Base-by-base conservation (phyloP, 2,329 filamentous ascomycete genomes). In the Aspergillus pseudoterreus region DNA sequence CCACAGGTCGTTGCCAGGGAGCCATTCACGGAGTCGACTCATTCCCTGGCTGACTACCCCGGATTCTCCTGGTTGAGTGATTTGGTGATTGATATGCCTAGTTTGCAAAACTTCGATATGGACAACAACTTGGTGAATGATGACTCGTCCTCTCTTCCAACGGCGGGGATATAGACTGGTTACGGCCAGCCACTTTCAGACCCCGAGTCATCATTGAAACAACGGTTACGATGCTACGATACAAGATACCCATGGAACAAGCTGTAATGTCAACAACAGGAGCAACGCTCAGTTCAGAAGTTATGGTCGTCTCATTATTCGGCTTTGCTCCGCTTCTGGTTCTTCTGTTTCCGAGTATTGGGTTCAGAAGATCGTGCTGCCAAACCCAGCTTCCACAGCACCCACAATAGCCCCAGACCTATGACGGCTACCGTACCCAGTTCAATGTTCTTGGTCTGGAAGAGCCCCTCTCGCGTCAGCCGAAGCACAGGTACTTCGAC, bases 401-500 rank as follows among this genome's bases (percentile, higher is more conserved):
- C 76, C 84, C 86, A 91, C n/a, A 77, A 63, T 64, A 89, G 88
- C 0, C 88, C 88, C 36, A 85, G 59, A 2, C 78, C 55, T 11
- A 91, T 81, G 1, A 77, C 81, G 1, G 69, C 71, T 3, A 82
- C 75, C 0, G 87, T 91, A 3, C 83, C 77, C 4, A 70, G 43
- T 56, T 78, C 75, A 4, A 82, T 82, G 19, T 67, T 59, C 49
- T 54, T 61, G 17, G 62, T 56, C 17, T 57, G 53, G 50, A 65
- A 65, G 6, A 63, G 39, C 30, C 75, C 75, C 64, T 77, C 79
- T 14, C 67, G 72, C 15, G 75, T 74, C 38, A 82, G 66, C 56
- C 82, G 78, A 53, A 90, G 71, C 4, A 90, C 87, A 0, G 88
- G 88, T 4, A 90, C 84, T 2, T 71, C 73, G 22, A 90, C 64